These are phyloP conservation scores for Epichloe sibirici DNA, from an alignment of 2,329 filamentous ascomycete genomes.

Conservation along the genomic window DNA sequence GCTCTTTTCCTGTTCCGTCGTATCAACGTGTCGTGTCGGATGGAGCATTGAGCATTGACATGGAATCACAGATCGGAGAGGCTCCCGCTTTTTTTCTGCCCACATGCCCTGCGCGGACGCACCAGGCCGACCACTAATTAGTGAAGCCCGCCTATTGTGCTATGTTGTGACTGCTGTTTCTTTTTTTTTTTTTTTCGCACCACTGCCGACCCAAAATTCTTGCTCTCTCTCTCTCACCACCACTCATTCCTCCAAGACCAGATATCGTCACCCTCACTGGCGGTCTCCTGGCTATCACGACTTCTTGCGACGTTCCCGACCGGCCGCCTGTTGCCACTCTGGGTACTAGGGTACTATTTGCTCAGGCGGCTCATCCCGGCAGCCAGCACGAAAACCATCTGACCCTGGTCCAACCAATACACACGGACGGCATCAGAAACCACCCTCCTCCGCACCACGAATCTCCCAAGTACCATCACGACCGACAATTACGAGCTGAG, in stretches of 20 bases:
- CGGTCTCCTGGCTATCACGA: background rate
- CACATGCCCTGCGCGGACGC: background rate
- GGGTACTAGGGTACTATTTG: background rate
- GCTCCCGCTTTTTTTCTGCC: background rate
- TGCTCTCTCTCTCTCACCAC: background rate
- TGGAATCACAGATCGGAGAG: background rate
- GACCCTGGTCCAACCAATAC: background rate
- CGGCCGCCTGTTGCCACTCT: background rate
- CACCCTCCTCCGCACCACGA: background rate
- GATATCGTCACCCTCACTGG: background rate
- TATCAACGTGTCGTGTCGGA: background rate
- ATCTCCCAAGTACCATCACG: background rate
- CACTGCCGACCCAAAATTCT: slow-evolving; percentile 3
- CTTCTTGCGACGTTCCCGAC: background rate
- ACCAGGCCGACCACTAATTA: background rate
- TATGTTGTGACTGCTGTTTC: background rate
- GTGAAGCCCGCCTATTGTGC: background rate
- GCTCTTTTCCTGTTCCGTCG: background rate
- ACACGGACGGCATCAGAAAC: background rate
- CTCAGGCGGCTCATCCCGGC: background rate
- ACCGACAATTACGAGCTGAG: background rate
- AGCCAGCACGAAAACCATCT: background rate
- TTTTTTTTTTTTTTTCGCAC: background rate
- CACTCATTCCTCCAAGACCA: background rate
- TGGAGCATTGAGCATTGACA: background rate